Percentiles rank a stretch among this genome's conserved stretches.
phyloP scores from a whole-genome alignment of 192 early-diverging fungal species.

The Rhizoclosmatium globosum region DNA sequence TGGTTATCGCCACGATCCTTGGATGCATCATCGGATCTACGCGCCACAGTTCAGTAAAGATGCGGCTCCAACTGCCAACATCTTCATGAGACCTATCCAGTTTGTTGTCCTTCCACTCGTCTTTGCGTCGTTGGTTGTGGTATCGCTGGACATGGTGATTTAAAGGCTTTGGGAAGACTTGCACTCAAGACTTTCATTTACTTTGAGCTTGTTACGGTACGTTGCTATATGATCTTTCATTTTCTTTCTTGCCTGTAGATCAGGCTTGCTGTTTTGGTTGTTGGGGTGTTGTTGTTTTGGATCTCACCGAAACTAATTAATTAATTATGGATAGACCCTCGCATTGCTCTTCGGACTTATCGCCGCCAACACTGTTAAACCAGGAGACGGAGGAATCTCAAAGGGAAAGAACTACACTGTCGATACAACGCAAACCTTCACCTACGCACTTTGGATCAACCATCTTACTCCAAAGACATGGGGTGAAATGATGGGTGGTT shows the following conservation, averaged over 20 bases:
- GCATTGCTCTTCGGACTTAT: constrained; percentile 73
- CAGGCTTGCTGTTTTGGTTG: too few species aligned
- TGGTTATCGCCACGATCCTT: background rate
- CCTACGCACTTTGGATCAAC: constrained; percentile 64
- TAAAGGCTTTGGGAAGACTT: constrained; percentile 66
- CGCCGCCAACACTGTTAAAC: constrained; percentile 67
- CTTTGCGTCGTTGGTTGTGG: constrained; percentile 76
- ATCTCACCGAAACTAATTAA: background rate
- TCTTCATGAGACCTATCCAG: constrained; percentile 54
- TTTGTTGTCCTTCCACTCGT: constrained; percentile 67
- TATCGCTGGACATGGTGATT: constrained; percentile 78
- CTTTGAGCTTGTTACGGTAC: constrained; percentile 60
- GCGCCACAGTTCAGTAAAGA: constrained; percentile 43
- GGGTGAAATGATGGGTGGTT: constrained; percentile 59
- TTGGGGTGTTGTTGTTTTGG: constrained; percentile 44
- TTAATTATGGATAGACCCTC: constrained; percentile 34
- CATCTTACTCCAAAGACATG: constrained; percentile 67
- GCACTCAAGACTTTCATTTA: constrained; percentile 75
- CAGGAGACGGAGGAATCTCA: constrained; percentile 61
- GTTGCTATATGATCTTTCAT: background rate
- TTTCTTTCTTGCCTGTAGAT: constrained; percentile 1
- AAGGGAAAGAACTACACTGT: constrained; percentile 25
- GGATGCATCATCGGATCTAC: constrained; percentile 22
- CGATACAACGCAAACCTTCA: constrained; percentile 39
- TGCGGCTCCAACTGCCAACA: constrained; percentile 37